Evolutionary conservation across 768 basidiomycete genomes (phyloP).

Genomic region (Inosperma sp.): DNA sequence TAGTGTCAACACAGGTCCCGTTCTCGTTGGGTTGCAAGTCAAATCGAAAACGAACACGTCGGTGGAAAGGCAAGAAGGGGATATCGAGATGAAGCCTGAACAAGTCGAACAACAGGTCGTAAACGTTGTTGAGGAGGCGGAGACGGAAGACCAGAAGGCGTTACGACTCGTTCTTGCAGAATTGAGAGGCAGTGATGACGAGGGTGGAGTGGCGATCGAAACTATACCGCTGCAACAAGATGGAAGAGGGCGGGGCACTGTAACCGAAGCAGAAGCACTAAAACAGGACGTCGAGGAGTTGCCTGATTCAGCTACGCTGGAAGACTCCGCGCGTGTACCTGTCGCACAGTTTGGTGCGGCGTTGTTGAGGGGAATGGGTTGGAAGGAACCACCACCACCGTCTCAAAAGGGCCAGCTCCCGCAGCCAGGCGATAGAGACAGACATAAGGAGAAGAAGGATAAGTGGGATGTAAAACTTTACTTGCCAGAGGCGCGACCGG

Average conservation of each 20-base stretch:
- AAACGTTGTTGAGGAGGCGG: slow-evolving; percentile 38
- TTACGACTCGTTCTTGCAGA: slow-evolving; percentile 72
- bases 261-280: slow-evolving; percentile 80
- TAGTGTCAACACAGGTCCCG: slow-evolving; percentile 71
- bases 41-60: slow-evolving; percentile 33
- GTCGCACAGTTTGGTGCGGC: slow-evolving; percentile 92
- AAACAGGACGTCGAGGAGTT: slow-evolving; percentile 78
- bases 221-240: no score
- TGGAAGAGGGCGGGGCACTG: no score
- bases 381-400: slow-evolving; percentile 79
- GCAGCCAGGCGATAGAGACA: no score
- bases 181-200: slow-evolving; percentile 35
- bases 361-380: slow-evolving; percentile 93
- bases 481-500: slow-evolving; percentile 76
- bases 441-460: no score
- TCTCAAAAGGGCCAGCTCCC: no score
- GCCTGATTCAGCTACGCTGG: slow-evolving; percentile 68
- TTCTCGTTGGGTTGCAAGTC: slow-evolving; percentile 62
- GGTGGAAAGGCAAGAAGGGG: slow-evolving; percentile 23
- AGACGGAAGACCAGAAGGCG: slow-evolving; percentile 76
- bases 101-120: slow-evolving; percentile 10
- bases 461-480: slow-evolving; percentile 72
- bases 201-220: slow-evolving; percentile 45
- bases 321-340: slow-evolving; percentile 88
- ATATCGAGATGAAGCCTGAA: slow-evolving; percentile 15